Conservation (phyloP, 1,139 yeast genomes). For the Spathaspora jeffriesii region DNA sequence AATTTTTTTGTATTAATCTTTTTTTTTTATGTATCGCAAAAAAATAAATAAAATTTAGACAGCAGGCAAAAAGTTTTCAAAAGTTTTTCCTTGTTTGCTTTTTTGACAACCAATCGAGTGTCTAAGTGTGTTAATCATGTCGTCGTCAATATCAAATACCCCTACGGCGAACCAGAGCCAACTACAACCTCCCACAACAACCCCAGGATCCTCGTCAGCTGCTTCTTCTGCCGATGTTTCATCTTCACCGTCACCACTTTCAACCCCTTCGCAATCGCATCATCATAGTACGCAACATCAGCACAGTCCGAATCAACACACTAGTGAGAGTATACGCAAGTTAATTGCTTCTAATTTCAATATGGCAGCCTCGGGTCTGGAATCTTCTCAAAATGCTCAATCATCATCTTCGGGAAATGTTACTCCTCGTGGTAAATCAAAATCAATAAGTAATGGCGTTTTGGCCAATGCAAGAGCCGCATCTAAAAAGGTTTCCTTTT, state of each 20-base stretch:
- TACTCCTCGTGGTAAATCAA: conserved; percentile 7
- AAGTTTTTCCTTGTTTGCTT: not conserved
- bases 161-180: not conserved
- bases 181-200: not conserved
- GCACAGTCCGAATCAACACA: conserved; percentile 1
- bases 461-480: conserved; percentile 9
- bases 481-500: conserved; percentile 14
- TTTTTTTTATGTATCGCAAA: not conserved
- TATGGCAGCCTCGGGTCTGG: conserved; percentile 1
- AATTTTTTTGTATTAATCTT: not conserved
- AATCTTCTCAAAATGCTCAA: not conserved
- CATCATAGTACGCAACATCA: conserved; percentile 7
- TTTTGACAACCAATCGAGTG: not conserved
- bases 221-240: conserved; percentile 1
- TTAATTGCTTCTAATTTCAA: conserved; percentile 13
- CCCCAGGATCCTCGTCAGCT: not conserved
- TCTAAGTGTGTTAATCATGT: too few species aligned
- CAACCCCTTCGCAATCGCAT: not conserved
- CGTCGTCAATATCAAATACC: not conserved
- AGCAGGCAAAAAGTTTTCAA: not conserved
- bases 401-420: conserved; percentile 3
- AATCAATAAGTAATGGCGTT: conserved; percentile 15
- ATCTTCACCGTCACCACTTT: conserved; percentile 2
- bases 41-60: conserved; percentile 1
- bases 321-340: conserved; percentile 13